Percentiles rank a stretch among this genome's conserved stretches.
These are phyloP conservation scores for Pythium sp. DNA, from an alignment of 352 stramenopile species.

Conservation along the genomic window DNA sequence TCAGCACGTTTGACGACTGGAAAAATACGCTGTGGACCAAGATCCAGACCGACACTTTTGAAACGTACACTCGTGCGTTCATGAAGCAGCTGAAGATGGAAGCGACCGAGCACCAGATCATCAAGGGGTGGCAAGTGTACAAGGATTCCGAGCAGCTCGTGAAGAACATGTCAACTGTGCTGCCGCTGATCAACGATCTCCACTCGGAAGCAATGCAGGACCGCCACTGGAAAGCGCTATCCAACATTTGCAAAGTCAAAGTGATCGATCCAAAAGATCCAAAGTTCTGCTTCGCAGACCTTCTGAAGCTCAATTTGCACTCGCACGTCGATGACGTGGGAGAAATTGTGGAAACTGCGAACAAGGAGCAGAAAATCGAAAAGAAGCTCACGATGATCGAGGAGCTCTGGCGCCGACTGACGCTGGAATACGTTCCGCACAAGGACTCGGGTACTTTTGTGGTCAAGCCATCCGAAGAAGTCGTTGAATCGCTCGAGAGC, in stretches of 20 bases:
- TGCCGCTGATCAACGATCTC: constrained; percentile 93
- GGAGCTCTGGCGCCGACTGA: constrained; percentile 78
- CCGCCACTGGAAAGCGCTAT: constrained; percentile 92
- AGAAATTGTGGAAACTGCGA: constrained; percentile 86
- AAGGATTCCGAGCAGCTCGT: constrained; percentile 85
- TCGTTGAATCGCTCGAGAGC: constrained; percentile 83
- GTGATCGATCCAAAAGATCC: constrained; percentile 80
- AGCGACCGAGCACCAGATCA: constrained; percentile 76
- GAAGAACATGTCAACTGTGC: constrained; percentile 84
- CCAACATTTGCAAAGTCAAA: constrained; percentile 84
- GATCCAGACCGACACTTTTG: constrained; percentile 82
- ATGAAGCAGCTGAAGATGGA: constrained; percentile 87
- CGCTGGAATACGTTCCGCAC: constrained; percentile 84
- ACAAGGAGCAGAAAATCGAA: constrained; percentile 90
- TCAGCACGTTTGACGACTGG: constrained; percentile 84
- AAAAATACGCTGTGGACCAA: constrained; percentile 79
- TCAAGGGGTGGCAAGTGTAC: constrained; percentile 87
- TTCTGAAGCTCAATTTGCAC: constrained; percentile 83
- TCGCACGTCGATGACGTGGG: constrained; percentile 82
- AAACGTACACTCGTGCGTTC: constrained; percentile 72
- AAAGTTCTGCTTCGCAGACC: constrained; percentile 80
- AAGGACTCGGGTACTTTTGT: constrained; percentile 86
- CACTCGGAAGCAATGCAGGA: constrained; percentile 94
- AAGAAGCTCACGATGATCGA: constrained; percentile 90
- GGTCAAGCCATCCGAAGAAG: constrained; percentile 84